These are phyloP conservation scores for Rhododendron ferrugineum DNA, from an alignment of 148 eudicot genomes.

Conservation along the genomic window DNA sequence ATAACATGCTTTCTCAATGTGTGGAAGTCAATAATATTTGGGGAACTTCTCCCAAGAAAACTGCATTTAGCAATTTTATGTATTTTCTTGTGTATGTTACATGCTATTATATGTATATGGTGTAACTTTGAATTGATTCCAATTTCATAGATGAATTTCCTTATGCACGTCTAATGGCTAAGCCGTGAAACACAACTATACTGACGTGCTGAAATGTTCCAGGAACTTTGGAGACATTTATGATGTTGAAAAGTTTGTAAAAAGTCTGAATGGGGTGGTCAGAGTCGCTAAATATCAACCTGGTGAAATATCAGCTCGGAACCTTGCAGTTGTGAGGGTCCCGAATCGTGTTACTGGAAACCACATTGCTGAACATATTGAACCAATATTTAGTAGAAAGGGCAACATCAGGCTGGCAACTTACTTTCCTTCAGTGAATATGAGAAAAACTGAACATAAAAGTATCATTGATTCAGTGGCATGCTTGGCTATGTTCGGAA, in stretches of 20 bases:
- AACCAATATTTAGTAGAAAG: slow-evolving; percentile 20
- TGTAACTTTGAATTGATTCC: not conserved
- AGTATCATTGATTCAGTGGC: slow-evolving; percentile 2
- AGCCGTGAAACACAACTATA: not conserved
- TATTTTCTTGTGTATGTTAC: not conserved
- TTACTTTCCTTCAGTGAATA: slow-evolving; percentile 9
- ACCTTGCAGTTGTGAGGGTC: slow-evolving; percentile 20
- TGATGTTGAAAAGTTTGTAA: slow-evolving; percentile 61
- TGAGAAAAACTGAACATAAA: not conserved
- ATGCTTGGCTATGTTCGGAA: slow-evolving; percentile 27
- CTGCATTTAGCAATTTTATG: not conserved
- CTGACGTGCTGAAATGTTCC: slow-evolving; percentile 21
- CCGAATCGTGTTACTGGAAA: slow-evolving; percentile 17
- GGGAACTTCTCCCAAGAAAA: not conserved
- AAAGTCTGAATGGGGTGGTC: slow-evolving; percentile 75
- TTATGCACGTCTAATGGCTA: not conserved
- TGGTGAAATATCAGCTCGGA: slow-evolving; percentile 12
- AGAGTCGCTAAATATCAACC: slow-evolving; percentile 65
- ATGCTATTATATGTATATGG: not conserved
- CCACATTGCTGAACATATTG: slow-evolving; percentile 12
- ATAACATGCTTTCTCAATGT: not conserved
- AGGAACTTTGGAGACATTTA: slow-evolving; percentile 86
- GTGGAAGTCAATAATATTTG: not conserved
- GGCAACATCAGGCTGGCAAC: slow-evolving; percentile 20
- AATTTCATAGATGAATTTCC: not conserved